A percentile compares a stretch with the other conserved stretches of the same genome.
Evolutionary conservation across 2,329 filamentous ascomycete genomes (phyloP).

Genomic region (Claviceps purpurea): DNA sequence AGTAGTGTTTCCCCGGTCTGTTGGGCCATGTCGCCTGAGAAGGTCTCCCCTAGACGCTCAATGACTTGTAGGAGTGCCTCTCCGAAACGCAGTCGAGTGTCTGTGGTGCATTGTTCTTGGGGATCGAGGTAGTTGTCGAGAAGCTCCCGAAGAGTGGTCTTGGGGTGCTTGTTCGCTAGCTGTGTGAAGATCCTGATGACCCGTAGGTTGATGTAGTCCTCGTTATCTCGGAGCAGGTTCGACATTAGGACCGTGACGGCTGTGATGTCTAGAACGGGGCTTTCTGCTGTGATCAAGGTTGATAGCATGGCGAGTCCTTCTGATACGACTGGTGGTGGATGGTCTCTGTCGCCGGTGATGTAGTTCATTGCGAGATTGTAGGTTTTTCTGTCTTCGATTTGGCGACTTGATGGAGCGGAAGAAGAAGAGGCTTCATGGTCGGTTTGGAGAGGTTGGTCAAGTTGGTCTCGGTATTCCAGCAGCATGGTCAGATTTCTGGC

Average conservation of each 20-base stretch:
- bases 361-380: slow-evolving; percentile 52
- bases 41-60: slow-evolving; percentile 43
- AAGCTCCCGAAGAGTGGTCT: slow-evolving; percentile 47
- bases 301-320: slow-evolving; percentile 51
- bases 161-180: slow-evolving; percentile 47
- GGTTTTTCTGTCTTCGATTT: slow-evolving; percentile 46
- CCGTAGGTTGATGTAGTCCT: slow-evolving; percentile 60
- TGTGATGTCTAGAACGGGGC: slow-evolving; percentile 52
- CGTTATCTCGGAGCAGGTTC: slow-evolving; percentile 48
- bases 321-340: slow-evolving; percentile 51
- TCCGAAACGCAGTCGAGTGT: slow-evolving; percentile 54
- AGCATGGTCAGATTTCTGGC: slow-evolving; percentile 43
- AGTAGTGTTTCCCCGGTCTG: slow-evolving; percentile 46
- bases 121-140: slow-evolving; percentile 55
- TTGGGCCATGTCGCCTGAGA: slow-evolving; percentile 38
- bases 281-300: slow-evolving; percentile 38
- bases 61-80: slow-evolving; percentile 53
- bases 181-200: slow-evolving; percentile 52
- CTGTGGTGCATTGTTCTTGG: slow-evolving; percentile 42
- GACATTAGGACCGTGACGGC: slow-evolving; percentile 50
- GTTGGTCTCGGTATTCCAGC: slow-evolving; percentile 39
- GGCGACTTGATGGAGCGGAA: slow-evolving; percentile 29
- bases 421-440: slow-evolving; percentile 16
- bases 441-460: slow-evolving; percentile 29
- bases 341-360: slow-evolving; percentile 42